Evolutionary conservation across 106 monocot genomes (phyloP).

Genomic region (Dactylorhiza incarnata): DNA sequence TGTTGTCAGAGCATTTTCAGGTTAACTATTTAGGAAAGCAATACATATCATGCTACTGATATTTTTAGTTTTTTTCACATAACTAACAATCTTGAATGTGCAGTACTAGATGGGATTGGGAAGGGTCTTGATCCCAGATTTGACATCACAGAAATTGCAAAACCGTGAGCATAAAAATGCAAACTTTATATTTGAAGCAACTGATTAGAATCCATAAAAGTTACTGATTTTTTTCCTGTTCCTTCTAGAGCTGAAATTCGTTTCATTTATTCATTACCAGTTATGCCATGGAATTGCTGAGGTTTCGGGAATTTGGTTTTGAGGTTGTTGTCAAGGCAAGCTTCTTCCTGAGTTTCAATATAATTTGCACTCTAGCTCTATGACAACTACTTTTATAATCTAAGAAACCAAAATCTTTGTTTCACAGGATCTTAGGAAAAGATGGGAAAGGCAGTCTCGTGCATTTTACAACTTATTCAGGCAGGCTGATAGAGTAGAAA

Average conservation of each 20-base stretch:
- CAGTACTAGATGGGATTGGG: constrained; percentile 98
- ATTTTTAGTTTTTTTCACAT: background rate
- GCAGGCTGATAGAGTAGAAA: constrained; percentile 94
- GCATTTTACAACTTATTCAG: constrained; percentile 91
- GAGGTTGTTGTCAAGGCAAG: constrained; percentile 92
- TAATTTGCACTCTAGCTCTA: background rate
- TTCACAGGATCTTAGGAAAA: constrained; percentile 78
- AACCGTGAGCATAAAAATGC: constrained; percentile 68
- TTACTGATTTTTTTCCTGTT: background rate
- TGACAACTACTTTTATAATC: background rate
- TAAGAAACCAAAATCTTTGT: background rate
- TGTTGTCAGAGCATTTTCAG: constrained; percentile 99
- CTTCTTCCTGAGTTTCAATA: constrained; percentile 5
- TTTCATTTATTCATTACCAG: constrained; percentile 23
- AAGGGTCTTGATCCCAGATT: constrained; percentile 98
- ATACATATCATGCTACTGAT: constrained; percentile 1
- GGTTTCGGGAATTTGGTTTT: constrained; percentile 85
- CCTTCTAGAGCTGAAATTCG: constrained; percentile 2
- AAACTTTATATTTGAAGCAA: constrained; percentile 6
- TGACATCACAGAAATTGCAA: constrained; percentile 99
- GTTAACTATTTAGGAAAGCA: constrained; percentile 21
- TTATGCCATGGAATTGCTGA: constrained; percentile 89
- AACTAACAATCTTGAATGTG: constrained; percentile 5
- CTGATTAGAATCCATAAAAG: background rate
- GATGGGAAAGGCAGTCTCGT: constrained; percentile 83